Evolutionary conservation across 345 rosid species (phyloP).

Genomic region (Brassica nigra): DNA sequence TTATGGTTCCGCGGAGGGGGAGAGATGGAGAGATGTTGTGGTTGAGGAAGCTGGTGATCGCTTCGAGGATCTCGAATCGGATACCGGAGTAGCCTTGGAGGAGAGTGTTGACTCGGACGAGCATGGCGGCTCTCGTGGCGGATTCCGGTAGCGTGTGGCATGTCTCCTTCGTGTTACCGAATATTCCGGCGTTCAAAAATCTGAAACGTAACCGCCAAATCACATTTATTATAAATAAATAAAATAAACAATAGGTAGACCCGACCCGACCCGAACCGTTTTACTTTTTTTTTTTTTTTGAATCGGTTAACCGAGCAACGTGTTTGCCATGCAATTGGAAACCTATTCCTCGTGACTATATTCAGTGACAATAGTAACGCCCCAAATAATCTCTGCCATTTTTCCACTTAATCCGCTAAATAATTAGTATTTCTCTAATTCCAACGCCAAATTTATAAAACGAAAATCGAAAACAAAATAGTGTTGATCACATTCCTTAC

Average conservation of each 20-base stretch:
- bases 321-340: conserved; percentile 37
- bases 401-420: conserved; percentile 14
- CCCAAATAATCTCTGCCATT: conserved; percentile 30
- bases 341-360: conserved; percentile 3
- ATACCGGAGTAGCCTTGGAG: conserved; percentile 77
- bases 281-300: too few species aligned
- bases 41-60: conserved; percentile 65
- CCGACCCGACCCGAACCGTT: neutral
- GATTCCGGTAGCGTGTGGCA: conserved; percentile 60
- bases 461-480: neutral
- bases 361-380: conserved; percentile 25
- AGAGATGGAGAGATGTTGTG: conserved; percentile 63
- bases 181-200: conserved; percentile 74
- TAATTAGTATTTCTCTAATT: conserved; percentile 9
- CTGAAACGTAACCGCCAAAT: conserved; percentile 34
- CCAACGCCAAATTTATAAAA: neutral
- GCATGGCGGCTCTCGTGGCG: conserved; percentile 75
- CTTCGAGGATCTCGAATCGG: conserved; percentile 71
- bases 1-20: conserved; percentile 72
- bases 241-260: neutral
- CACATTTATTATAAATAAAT: neutral
- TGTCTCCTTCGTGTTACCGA: conserved; percentile 58
- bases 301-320: neutral
- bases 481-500: conserved; percentile 12
- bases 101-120: conserved; percentile 72